Conservation (phyloP, 1,139 yeast genomes). For the Pichiaceae sp. region DNA sequence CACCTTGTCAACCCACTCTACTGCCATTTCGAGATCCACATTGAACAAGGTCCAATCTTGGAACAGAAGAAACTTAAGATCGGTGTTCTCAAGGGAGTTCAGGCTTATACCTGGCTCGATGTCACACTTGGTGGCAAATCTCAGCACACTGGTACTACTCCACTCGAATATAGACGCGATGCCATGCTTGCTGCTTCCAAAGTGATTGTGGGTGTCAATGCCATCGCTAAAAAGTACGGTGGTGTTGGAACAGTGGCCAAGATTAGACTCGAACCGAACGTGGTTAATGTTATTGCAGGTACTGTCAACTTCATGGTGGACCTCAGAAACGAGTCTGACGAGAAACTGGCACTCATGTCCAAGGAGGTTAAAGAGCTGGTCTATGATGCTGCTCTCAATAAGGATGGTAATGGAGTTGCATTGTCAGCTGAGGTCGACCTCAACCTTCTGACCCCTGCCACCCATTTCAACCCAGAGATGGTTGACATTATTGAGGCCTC, state of each 20-base stretch:
- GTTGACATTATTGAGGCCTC: slow-evolving; percentile 42
- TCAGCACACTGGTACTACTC: slow-evolving; percentile 71
- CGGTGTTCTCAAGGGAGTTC: slow-evolving; percentile 62
- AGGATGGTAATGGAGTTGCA: slow-evolving; percentile 30
- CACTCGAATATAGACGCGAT: slow-evolving; percentile 54
- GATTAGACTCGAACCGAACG: slow-evolving; percentile 46
- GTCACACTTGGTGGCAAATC: slow-evolving; percentile 51
- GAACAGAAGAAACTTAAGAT: slow-evolving; percentile 47
- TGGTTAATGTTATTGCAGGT: slow-evolving; percentile 62
- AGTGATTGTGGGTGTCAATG: slow-evolving; percentile 48
- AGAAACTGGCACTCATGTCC: slow-evolving; percentile 30
- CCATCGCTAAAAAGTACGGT: slow-evolving; percentile 40
- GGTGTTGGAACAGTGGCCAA: slow-evolving; percentile 59
- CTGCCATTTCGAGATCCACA: slow-evolving; percentile 67
- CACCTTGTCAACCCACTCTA: slow-evolving; percentile 47
- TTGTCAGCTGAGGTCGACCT: slow-evolving; percentile 37
- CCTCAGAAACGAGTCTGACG: slow-evolving; percentile 47
- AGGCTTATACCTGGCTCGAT: slow-evolving; percentile 57
- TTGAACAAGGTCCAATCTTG: slow-evolving; percentile 68
- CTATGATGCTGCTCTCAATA: slow-evolving; percentile 24
- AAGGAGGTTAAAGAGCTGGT: slow-evolving; percentile 31
- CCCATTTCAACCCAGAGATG: slow-evolving; percentile 44
- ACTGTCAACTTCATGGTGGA: slow-evolving; percentile 50
- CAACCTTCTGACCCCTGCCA: slow-evolving; percentile 49
- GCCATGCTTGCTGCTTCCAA: slow-evolving; percentile 51